Conservation (phyloP, 345 rosid species). For the Arabidopsis thaliana region DNA sequence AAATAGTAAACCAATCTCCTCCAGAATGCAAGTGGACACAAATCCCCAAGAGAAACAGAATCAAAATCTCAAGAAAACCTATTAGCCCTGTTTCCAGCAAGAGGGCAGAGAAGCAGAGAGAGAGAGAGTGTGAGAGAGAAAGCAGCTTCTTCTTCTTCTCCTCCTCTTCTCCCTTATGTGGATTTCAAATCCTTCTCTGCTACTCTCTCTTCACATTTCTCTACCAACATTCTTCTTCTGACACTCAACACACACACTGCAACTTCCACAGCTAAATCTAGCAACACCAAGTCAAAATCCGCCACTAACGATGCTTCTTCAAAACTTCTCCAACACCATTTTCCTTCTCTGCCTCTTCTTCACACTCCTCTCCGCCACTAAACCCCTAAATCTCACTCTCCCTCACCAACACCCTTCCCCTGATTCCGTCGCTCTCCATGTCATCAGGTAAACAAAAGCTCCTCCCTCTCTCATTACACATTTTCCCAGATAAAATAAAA, state of each 20-base stretch:
- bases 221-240: constrained; percentile 43
- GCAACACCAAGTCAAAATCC: constrained; percentile 26
- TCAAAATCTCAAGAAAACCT: constrained; percentile 22
- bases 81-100: constrained; percentile 25
- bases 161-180: constrained; percentile 27
- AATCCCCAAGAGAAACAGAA: constrained; percentile 15
- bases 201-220: constrained; percentile 34
- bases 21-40: constrained; percentile 9
- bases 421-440: constrained; percentile 59
- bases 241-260: constrained; percentile 20
- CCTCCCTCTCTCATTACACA: background rate
- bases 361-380: constrained; percentile 30
- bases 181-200: constrained; percentile 28
- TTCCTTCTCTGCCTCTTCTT: constrained; percentile 40
- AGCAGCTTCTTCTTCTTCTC: constrained; percentile 5
- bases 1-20: background rate
- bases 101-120: constrained; percentile 34
- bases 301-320: constrained; percentile 52
- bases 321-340: constrained; percentile 46
- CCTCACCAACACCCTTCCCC: constrained; percentile 75
- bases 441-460: constrained; percentile 50
- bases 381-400: constrained; percentile 53
- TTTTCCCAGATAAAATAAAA: constrained; percentile 7
- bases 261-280: constrained; percentile 6
- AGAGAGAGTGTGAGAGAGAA: background rate